Evolutionary conservation across 1,139 yeast species (phyloP), one percentile per base, ranked within the genome.

Genomic region (Scheffersomyces parashehatae): DNA sequence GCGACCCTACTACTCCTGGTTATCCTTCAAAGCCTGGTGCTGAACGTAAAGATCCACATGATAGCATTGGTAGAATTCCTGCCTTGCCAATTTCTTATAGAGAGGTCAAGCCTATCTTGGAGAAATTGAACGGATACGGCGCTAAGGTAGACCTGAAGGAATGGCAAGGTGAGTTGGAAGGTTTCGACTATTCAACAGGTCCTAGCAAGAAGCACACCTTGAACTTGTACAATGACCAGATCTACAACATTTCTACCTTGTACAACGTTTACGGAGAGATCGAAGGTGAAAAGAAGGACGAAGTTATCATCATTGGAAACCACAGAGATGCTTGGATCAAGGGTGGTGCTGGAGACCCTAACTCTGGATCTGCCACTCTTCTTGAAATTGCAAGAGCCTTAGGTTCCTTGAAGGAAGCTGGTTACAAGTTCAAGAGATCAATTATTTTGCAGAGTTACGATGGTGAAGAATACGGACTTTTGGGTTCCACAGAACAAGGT

Each of bases 1-100:
- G 97, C 39, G 97, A 90, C 59, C 97, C 97, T 35, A 82, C 95
- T 2, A 85, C 95, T 3, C 95, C 95, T 15, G 93, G 93, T 0
- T 83, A 81, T 55, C 83, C 95, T 4, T 82, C 89, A 35, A 83
- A 80, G 48, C 75, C 80, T 3, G 83, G 73, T 16, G 74, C 58
- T n/a, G 69, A 64, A 34, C 67, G 79, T 43, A 48, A 64, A 43
- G 77, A 72, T 40, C 79, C 79, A 1, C 64, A 70, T 48, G 48
- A 47, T 15, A 65, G 73, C 35, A 74, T 70, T 45, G 76, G 76
- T 2, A 63, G 54, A 44, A 85, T 74, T 36, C 79, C 79, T 3
- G 78, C 62, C 3, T 69, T 74, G 43, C 78, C 79, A 5, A 70
- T 74, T 37, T 69, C 76, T 9, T 72, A 72, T 54, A 65, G 78